Evolutionary conservation across 306 rosid species (phyloP).

Genomic region (Citrullus amarus): DNA sequence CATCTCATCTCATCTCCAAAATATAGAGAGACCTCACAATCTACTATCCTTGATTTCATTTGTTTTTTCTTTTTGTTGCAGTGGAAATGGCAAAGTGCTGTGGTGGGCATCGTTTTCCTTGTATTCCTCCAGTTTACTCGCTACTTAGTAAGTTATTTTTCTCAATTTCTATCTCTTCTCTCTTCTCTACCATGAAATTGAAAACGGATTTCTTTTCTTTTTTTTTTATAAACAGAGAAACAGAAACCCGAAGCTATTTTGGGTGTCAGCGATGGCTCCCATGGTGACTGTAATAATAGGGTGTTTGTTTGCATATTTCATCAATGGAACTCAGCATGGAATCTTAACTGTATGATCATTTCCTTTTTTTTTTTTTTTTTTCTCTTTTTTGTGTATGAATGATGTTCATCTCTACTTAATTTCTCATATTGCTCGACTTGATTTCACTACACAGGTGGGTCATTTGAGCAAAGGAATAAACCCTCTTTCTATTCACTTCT

Average conservation of each 20-base stretch:
- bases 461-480: conserved; percentile 62
- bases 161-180: neutral
- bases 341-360: conserved; percentile 44
- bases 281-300: conserved; percentile 41
- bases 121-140: conserved; percentile 39
- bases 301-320: conserved; percentile 41
- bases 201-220: neutral
- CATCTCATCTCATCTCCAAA: no score
- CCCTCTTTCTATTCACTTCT: conserved; percentile 35
- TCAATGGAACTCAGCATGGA: conserved; percentile 46
- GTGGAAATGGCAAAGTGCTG: conserved; percentile 67
- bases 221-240: conserved; percentile 27
- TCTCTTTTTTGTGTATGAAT: no score
- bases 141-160: conserved; percentile 30
- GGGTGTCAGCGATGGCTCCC: conserved; percentile 77
- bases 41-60: no score
- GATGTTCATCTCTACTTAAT: no score
- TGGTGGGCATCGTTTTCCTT: conserved; percentile 44
- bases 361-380: neutral
- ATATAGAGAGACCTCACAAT: neutral
- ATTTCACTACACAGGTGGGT: conserved; percentile 45
- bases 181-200: neutral
- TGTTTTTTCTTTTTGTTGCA: conserved; percentile 6
- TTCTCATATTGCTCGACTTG: neutral
- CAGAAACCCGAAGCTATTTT: conserved; percentile 56